These are phyloP conservation scores for Micromonas commoda DNA, from an alignment of 139 green algal species.

Conservation along the genomic window DNA sequence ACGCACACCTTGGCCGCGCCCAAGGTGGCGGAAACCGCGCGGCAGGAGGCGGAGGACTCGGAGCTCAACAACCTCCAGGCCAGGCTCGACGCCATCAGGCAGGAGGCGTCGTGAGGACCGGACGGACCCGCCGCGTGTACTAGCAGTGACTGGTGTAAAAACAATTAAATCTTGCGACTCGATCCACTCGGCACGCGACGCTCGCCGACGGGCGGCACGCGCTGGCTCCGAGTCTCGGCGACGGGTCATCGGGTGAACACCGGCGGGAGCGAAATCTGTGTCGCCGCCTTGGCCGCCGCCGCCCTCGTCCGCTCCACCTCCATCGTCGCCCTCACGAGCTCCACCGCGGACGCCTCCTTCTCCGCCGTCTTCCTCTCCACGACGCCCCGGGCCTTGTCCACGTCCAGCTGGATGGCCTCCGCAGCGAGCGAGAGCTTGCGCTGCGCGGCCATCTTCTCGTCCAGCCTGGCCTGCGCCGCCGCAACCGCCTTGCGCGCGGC, in stretches of 20 bases:
- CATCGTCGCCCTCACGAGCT: not conserved
- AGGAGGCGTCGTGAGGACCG: not conserved
- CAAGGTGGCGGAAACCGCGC: not conserved
- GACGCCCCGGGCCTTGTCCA: not conserved
- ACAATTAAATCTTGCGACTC: not conserved
- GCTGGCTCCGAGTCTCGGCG: not conserved
- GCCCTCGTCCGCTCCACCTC: not conserved
- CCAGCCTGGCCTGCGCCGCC: not conserved
- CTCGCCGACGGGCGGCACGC: too few relatives aligned
- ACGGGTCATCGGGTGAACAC: not conserved
- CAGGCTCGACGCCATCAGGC: conserved; percentile 1
- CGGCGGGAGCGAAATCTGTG: not conserved
- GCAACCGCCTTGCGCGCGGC: not conserved
- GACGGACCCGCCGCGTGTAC: not conserved
- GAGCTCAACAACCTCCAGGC: conserved; percentile 1
- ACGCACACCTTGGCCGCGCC: not conserved
- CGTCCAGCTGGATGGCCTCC: not conserved
- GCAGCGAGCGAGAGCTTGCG: not conserved
- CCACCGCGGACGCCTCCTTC: not conserved
- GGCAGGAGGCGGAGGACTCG: not conserved
- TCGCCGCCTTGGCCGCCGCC: too few relatives aligned
- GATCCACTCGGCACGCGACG: not conserved
- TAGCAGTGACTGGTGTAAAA: too few relatives aligned
- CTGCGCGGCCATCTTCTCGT: not conserved
- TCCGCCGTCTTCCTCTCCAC: not conserved